Percentiles rank a stretch among this genome's conserved stretches.
Evolutionary conservation across 1,284 basidiomycete species (phyloP).

Genomic region (Malassezia furfur): DNA sequence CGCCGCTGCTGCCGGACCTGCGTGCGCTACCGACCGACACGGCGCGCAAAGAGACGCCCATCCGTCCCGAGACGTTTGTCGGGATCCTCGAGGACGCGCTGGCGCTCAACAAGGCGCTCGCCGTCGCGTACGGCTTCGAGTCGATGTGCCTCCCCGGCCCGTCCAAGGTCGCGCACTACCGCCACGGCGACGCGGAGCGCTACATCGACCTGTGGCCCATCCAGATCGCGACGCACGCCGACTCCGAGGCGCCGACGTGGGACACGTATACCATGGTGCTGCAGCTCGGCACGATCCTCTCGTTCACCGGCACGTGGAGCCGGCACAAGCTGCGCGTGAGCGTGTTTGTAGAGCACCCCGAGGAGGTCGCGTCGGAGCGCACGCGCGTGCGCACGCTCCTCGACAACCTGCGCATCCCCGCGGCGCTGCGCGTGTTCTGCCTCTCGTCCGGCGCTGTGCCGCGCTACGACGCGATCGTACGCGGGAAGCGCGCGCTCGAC

Average conservation of each 20-base stretch:
- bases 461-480: constrained; percentile 41
- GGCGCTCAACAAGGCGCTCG: constrained; percentile 45
- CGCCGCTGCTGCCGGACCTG: constrained; percentile 17
- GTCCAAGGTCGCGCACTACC: constrained; percentile 9
- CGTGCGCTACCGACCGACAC: constrained; percentile 36
- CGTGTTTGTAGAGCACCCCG: constrained; percentile 44
- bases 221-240: constrained; percentile 39
- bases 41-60: constrained; percentile 40
- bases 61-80: constrained; percentile 36
- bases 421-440: constrained; percentile 42
- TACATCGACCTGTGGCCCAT: constrained; percentile 48
- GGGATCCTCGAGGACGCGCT: constrained; percentile 47
- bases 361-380: constrained; percentile 37
- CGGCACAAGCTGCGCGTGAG: constrained; percentile 42
- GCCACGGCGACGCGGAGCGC: constrained; percentile 12
- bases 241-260: constrained; percentile 33
- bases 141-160: constrained; percentile 31
- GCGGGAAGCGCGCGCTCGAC: constrained; percentile 27
- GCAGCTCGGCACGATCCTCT: constrained; percentile 46
- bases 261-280: constrained; percentile 48
- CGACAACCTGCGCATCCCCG: constrained; percentile 46
- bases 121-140: constrained; percentile 43
- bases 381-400: constrained; percentile 36
- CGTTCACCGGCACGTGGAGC: constrained; percentile 44
- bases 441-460: constrained; percentile 31